Percentiles rank a stretch among this genome's conserved stretches.
Evolutionary conservation across 2,329 filamentous ascomycete genomes (phyloP).

Genomic region (Colletotrichum gigasporum): DNA sequence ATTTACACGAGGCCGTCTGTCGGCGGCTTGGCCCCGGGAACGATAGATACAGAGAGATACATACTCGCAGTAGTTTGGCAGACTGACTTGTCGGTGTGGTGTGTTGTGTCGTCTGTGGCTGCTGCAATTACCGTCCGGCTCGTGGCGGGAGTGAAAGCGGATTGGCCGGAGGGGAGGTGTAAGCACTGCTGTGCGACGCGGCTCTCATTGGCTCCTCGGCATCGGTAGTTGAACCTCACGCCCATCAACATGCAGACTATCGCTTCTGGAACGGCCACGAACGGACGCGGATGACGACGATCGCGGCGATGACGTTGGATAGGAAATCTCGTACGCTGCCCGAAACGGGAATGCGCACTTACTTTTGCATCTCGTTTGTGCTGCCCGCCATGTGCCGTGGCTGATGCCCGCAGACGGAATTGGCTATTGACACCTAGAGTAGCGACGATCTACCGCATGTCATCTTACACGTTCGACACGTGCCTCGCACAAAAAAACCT

Average conservation of each 20-base stretch:
- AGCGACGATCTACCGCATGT: not conserved
- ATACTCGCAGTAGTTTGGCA: too few relatives aligned
- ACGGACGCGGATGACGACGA: not conserved
- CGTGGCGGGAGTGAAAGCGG: too few relatives aligned
- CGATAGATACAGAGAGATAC: too few relatives aligned
- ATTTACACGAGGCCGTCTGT: too few relatives aligned
- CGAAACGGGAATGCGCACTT: not conserved
- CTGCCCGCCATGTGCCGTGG: constrained; percentile 5
- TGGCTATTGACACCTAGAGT: not conserved
- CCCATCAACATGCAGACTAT: not conserved
- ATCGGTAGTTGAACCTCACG: not conserved
- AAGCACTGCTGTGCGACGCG: not conserved
- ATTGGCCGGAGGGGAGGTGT: too few relatives aligned
- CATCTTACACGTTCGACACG: not conserved
- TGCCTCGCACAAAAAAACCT: not conserved
- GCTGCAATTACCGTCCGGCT: too few relatives aligned
- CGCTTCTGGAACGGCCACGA: too few relatives aligned
- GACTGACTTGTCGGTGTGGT: too few relatives aligned
- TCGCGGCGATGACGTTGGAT: not conserved
- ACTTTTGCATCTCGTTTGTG: not conserved
- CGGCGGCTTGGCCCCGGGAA: too few relatives aligned
- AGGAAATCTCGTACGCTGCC: not conserved
- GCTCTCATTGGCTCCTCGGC: not conserved
- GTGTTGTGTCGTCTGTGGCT: too few relatives aligned
- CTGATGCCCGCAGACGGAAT: not conserved